These are phyloP conservation scores for Paralagenidium karlingii DNA, from an alignment of 352 stramenopile genomes.

Conservation along the genomic window DNA sequence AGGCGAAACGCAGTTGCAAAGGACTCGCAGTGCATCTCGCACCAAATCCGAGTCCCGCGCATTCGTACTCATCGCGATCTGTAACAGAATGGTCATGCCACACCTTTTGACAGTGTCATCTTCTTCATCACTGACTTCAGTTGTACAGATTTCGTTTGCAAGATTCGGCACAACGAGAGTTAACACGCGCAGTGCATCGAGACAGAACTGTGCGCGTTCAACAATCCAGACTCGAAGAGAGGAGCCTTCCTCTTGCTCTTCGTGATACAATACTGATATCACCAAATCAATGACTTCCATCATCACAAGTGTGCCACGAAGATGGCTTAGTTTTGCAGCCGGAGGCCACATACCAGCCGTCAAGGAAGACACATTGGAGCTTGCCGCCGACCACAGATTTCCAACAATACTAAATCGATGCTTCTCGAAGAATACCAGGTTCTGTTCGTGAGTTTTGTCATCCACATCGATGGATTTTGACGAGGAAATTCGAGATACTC, in stretches of 20 bases:
- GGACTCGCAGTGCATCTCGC: conserved; percentile 51
- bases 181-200: conserved; percentile 60
- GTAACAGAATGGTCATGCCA: conserved; percentile 59
- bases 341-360: conserved; percentile 49
- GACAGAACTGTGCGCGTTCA: conserved; percentile 66
- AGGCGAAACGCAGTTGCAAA: conserved; percentile 76
- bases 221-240: conserved; percentile 56
- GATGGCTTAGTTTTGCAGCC: conserved; percentile 55
- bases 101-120: conserved; percentile 16
- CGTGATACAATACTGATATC: conserved; percentile 35
- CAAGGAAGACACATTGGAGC: conserved; percentile 27
- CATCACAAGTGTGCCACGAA: conserved; percentile 64
- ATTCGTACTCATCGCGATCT: conserved; percentile 66
- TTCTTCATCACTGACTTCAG: conserved; percentile 47
- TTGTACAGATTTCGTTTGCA: conserved; percentile 62
- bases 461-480: conserved; percentile 75
- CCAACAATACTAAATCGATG: conserved; percentile 71
- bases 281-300: conserved; percentile 60
- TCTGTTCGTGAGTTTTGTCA: conserved; percentile 74
- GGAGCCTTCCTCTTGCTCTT: conserved; percentile 44
- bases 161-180: conserved; percentile 61
- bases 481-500: conserved; percentile 55
- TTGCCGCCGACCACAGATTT: conserved; percentile 14
- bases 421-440: conserved; percentile 75
- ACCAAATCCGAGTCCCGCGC: conserved; percentile 59